Evolutionary conservation across 306 rosid genomes (phyloP).

Genomic region (Inga laurina): DNA sequence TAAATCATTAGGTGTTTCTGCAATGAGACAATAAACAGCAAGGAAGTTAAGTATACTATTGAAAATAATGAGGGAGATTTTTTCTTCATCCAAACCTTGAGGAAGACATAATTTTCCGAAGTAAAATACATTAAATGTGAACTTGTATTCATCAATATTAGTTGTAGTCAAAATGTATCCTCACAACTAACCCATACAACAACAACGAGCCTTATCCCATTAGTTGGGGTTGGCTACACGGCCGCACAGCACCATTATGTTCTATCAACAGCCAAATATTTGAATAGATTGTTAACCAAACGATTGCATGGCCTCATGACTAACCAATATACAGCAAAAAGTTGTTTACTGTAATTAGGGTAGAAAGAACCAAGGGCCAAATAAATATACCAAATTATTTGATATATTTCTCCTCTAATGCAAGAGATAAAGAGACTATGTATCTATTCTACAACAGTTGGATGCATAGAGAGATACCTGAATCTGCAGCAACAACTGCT

Average conservation of each 20-base stretch:
- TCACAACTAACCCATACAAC: constrained; percentile 11
- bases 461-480: constrained; percentile 53
- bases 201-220: no score
- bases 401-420: constrained; percentile 23
- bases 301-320: no score
- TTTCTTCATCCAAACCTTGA: constrained; percentile 1
- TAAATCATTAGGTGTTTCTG: neutral
- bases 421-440: neutral
- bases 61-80: neutral
- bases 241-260: no score
- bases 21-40: constrained; percentile 5
- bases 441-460: neutral
- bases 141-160: constrained; percentile 5
- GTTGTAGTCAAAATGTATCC: neutral
- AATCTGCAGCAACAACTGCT: constrained; percentile 87
- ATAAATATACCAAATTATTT: neutral
- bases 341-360: neutral
- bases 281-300: no score
- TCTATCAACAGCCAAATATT: no score
- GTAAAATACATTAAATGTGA: constrained; percentile 3
- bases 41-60: neutral
- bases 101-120: neutral
- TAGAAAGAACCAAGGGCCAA: neutral
- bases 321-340: constrained; percentile 3
- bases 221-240: no score